A percentile compares a stretch with the other conserved stretches of the same genome.
These are phyloP conservation scores for Anthracocystis setariae DNA, from an alignment of 1,284 basidiomycete species.

Conservation along the genomic window DNA sequence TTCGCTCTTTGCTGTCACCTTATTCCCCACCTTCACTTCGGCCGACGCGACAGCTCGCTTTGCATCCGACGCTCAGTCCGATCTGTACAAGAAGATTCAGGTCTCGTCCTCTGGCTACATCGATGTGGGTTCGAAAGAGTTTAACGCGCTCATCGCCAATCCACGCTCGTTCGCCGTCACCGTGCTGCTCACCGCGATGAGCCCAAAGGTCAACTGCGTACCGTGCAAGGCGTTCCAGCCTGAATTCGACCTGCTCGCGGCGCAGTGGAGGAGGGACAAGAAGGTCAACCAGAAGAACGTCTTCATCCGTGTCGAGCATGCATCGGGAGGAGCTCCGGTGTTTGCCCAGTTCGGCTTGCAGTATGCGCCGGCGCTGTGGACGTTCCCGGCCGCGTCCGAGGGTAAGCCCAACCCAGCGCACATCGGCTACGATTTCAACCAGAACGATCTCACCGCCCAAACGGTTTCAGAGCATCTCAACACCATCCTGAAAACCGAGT, in stretches of 20 bases:
- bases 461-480: conserved; percentile 44
- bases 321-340: conserved; percentile 31
- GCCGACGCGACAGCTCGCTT: conserved; percentile 10
- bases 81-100: conserved; percentile 32
- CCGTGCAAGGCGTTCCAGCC: conserved; percentile 58
- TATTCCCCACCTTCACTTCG: conserved; percentile 1
- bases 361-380: conserved; percentile 56
- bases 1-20: conserved; percentile 16
- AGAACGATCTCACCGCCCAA: conserved; percentile 41
- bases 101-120: conserved; percentile 24
- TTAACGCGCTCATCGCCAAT: conserved; percentile 10
- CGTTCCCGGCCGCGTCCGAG: conserved; percentile 42
- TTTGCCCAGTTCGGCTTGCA: conserved; percentile 54
- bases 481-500: conserved; percentile 21
- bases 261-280: conserved; percentile 44
- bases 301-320: conserved; percentile 56
- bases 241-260: conserved; percentile 50
- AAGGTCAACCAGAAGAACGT: conserved; percentile 41
- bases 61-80: conserved; percentile 16
- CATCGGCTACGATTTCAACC: conserved; percentile 55
- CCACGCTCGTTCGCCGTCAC: conserved; percentile 51
- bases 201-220: conserved; percentile 46
- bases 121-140: conserved; percentile 37
- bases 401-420: conserved; percentile 31
- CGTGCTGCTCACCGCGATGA: conserved; percentile 52